phyloP scores from a whole-genome alignment of 805 yeast species.

The Nakazawaea peltata region DNA sequence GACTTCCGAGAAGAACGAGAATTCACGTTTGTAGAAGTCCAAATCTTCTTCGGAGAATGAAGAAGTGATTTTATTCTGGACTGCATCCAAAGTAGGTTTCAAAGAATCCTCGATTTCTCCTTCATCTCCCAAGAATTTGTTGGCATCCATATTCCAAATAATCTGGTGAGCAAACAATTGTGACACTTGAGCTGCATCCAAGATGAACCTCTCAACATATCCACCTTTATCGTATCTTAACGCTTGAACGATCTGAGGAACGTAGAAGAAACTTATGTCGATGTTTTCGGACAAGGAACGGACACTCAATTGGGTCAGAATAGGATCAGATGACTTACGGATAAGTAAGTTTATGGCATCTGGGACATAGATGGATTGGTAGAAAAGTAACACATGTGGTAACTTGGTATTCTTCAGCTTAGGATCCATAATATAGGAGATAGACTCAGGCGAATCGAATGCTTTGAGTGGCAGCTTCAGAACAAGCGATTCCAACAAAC shows the following conservation, averaged over 20 bases:
- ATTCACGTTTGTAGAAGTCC: constrained; percentile 72
- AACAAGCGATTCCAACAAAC: constrained; percentile 30
- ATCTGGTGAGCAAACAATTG: constrained; percentile 95
- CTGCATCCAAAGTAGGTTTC: constrained; percentile 75
- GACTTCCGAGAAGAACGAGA: constrained; percentile 82
- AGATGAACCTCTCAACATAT: constrained; percentile 78
- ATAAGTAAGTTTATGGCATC: constrained; percentile 78
- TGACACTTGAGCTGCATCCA: constrained; percentile 87
- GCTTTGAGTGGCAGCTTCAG: constrained; percentile 51
- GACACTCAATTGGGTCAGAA: constrained; percentile 79
- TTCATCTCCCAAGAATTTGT: constrained; percentile 86
- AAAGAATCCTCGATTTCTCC: constrained; percentile 69
- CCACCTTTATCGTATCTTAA: constrained; percentile 74
- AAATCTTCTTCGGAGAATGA: constrained; percentile 55
- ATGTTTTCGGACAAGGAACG: constrained; percentile 81
- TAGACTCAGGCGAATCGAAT: constrained; percentile 47
- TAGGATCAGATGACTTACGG: constrained; percentile 60
- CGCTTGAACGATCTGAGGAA: constrained; percentile 95
- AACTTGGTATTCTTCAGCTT: constrained; percentile 10
- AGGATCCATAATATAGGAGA: constrained; percentile 37
- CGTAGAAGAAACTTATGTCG: constrained; percentile 86
- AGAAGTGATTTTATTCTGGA: constrained; percentile 54
- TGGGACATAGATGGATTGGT: constrained; percentile 75
- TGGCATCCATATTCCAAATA: constrained; percentile 96
- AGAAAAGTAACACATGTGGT: constrained; percentile 44